Evolutionary conservation across 768 basidiomycete genomes (phyloP).

Genomic region (Mycena vulgaris): DNA sequence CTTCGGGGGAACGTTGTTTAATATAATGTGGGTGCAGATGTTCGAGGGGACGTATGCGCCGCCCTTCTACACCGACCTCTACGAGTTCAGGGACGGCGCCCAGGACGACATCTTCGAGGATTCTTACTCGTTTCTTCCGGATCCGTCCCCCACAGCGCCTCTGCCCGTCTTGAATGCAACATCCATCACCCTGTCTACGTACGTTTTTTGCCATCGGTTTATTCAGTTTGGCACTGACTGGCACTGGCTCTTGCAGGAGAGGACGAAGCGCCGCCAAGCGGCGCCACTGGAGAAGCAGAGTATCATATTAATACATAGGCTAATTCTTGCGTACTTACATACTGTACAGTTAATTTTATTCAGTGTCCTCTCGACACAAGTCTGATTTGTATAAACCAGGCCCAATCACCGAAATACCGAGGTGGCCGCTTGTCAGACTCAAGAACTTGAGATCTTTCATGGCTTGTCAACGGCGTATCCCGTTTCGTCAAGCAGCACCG

Average conservation of each 20-base stretch:
- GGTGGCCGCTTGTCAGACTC: too few species aligned
- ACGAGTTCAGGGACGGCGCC: constrained; percentile 80
- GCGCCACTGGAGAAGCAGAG: constrained; percentile 23
- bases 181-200: not conserved
- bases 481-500: too few species aligned
- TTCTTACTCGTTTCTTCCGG: constrained; percentile 63
- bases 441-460: too few species aligned
- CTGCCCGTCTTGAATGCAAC: constrained; percentile 48
- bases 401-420: too few species aligned
- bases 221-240: not conserved
- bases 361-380: not conserved
- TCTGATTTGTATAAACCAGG: too few species aligned
- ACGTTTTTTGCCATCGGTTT: not conserved
- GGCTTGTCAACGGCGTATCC: too few species aligned
- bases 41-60: constrained; percentile 74
- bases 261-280: constrained; percentile 8
- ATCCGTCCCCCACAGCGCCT: constrained; percentile 59
- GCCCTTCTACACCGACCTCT: constrained; percentile 77
- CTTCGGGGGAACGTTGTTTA: not conserved
- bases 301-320: constrained; percentile 18
- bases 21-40: constrained; percentile 58
- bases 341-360: constrained; percentile 3
- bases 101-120: constrained; percentile 82
- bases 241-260: not conserved
- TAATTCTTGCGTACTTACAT: constrained; percentile 19